Conservation (phyloP, 2,329 filamentous ascomycete genomes). For the Kalmusia sp. region DNA sequence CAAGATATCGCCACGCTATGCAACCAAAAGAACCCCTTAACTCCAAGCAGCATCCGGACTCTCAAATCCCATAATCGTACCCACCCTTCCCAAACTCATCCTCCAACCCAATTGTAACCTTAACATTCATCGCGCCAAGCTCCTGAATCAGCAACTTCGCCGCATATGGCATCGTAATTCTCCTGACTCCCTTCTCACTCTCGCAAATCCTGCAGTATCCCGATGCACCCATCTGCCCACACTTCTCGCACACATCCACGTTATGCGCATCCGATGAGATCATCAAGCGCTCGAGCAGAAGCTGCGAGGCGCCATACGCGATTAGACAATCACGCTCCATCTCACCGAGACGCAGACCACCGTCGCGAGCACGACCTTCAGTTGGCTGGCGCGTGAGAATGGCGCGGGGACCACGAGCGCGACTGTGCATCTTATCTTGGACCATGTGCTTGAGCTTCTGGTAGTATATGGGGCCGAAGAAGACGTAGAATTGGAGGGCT, state of each 20-base stretch:
- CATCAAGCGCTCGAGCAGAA: conserved; percentile 94
- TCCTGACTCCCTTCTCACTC: conserved; percentile 81
- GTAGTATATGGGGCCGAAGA: conserved; percentile 99
- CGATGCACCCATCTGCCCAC: conserved; percentile 93
- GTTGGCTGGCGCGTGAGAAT: conserved; percentile 95
- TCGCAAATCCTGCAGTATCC: conserved; percentile 95
- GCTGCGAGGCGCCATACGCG: conserved; percentile 91
- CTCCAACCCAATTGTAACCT: conserved; percentile 85
- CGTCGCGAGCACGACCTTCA: conserved; percentile 90
- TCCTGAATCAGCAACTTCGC: conserved; percentile 97
- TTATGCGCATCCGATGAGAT: conserved; percentile 87
- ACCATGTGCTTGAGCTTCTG: conserved; percentile 99
- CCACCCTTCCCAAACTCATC: conserved; percentile 73
- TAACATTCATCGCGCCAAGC: conserved; percentile 98
- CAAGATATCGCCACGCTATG: no score
- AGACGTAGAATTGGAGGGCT: conserved; percentile 92
- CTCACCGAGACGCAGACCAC: conserved; percentile 91
- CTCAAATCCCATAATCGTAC: conserved; percentile 7
- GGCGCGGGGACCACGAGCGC: conserved; percentile 85
- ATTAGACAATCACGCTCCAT: conserved; percentile 99
- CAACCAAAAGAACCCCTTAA: no score
- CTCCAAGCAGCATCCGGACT: no score
- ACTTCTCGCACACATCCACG: conserved; percentile 92
- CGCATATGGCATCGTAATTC: conserved; percentile 97
- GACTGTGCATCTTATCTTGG: conserved; percentile 99